A percentile compares a stretch with the other conserved stretches of the same genome.
Conservation (phyloP, 176 grass and related monocot genomes). For the Juncus effusus region DNA sequence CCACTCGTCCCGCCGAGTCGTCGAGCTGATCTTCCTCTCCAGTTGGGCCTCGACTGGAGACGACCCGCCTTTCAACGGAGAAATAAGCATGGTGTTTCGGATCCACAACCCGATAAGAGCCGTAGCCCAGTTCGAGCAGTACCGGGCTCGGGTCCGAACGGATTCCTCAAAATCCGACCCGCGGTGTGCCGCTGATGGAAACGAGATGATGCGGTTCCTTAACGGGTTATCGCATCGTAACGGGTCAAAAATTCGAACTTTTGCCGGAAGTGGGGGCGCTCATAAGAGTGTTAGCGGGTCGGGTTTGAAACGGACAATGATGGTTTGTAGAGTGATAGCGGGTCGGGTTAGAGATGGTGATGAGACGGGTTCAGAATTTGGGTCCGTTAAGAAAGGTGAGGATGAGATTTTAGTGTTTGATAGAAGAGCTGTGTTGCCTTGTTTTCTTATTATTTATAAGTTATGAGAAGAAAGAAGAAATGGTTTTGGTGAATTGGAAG, state of each 20-base stretch:
- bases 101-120: constrained; percentile 20
- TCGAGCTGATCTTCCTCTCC: constrained; percentile 13
- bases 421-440: constrained; percentile 22
- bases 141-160: neutral
- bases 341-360: constrained; percentile 24
- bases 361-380: neutral
- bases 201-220: constrained; percentile 23
- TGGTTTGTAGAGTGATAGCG: constrained; percentile 29
- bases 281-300: constrained; percentile 9
- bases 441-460: constrained; percentile 35
- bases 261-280: constrained; percentile 23
- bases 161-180: constrained; percentile 10
- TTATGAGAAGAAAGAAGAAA: constrained; percentile 16
- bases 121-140: constrained; percentile 18
- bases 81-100: constrained; percentile 17
- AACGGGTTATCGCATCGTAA: constrained; percentile 1
- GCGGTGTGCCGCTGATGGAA: constrained; percentile 17
- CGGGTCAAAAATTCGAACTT: constrained; percentile 21
- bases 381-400: constrained; percentile 15
- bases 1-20: constrained; percentile 4
- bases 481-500: neutral
- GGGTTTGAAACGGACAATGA: constrained; percentile 16
- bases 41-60: constrained; percentile 14
- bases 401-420: constrained; percentile 32
- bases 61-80: neutral